phyloP scores from a whole-genome alignment of 2,329 filamentous ascomycete genomes.

The Atkinsonella texensis region DNA sequence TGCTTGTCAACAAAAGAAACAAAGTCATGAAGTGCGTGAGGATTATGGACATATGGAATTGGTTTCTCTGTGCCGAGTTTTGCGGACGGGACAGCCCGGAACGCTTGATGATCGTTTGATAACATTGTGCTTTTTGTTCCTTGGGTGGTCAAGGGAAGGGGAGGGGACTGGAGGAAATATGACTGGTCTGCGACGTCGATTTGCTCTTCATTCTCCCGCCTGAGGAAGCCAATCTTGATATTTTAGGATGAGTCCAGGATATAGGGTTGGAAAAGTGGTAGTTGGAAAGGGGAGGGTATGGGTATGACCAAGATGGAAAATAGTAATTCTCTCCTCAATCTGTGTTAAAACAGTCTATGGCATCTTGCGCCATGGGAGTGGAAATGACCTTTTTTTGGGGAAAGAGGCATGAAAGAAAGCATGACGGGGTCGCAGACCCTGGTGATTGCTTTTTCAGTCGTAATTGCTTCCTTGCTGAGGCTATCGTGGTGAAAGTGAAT shows the following conservation, averaged over 20 bases:
- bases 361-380: slow-evolving; percentile 25
- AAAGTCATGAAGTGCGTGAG: neutral
- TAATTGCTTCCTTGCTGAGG: too few relatives aligned
- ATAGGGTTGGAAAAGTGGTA: neutral
- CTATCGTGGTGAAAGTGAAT: too few relatives aligned
- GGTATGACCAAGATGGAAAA: slow-evolving; percentile 11
- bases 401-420: slow-evolving; percentile 1
- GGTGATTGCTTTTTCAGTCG: too few relatives aligned
- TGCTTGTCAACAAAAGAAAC: slow-evolving; percentile 1
- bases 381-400: slow-evolving; percentile 21
- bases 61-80: neutral
- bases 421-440: too few relatives aligned
- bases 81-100: neutral
- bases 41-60: slow-evolving; percentile 1
- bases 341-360: slow-evolving; percentile 19
- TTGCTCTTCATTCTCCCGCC: neutral
- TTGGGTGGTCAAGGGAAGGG: neutral
- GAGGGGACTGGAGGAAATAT: neutral
- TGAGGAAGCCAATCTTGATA: slow-evolving; percentile 7
- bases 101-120: neutral
- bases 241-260: slow-evolving; percentile 3
- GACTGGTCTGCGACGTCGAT: neutral
- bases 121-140: neutral
- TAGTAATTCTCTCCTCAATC: slow-evolving; percentile 15
- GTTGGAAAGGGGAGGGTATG: slow-evolving; percentile 5